phyloP scores from a whole-genome alignment of 305 asterid species.

The Lippia alba region DNA sequence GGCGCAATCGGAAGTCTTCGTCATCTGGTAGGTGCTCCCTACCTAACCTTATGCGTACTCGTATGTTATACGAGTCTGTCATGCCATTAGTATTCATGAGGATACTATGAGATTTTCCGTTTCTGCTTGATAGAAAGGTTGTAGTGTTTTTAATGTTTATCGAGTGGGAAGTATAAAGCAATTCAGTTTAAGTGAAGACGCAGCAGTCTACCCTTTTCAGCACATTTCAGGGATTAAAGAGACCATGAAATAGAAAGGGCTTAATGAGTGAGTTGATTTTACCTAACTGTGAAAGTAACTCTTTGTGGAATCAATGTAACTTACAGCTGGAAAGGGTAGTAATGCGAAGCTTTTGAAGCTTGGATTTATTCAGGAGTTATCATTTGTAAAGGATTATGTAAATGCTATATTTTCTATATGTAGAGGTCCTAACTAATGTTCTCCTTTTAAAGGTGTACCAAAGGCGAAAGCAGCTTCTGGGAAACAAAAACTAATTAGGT shows the following conservation, averaged over 20 bases:
- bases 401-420: slow-evolving; percentile 4
- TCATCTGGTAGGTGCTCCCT: slow-evolving; percentile 66
- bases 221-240: slow-evolving; percentile 13
- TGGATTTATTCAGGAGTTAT: not conserved
- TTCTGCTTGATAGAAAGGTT: slow-evolving; percentile 22
- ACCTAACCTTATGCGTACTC: slow-evolving; percentile 23
- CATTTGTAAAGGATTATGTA: slow-evolving; percentile 13
- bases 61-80: slow-evolving; percentile 22
- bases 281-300: not conserved
- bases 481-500: slow-evolving; percentile 67
- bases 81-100: slow-evolving; percentile 13
- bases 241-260: slow-evolving; percentile 13
- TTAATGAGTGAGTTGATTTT: no score
- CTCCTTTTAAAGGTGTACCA: slow-evolving; percentile 47
- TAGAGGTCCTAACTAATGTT: slow-evolving; percentile 34
- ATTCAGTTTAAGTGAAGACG: not conserved
- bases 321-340: not conserved
- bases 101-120: slow-evolving; percentile 15
- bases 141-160: slow-evolving; percentile 17
- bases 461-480: slow-evolving; percentile 53
- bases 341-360: not conserved
- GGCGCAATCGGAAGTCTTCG: slow-evolving; percentile 51
- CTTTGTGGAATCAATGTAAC: not conserved
- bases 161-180: slow-evolving; percentile 12
- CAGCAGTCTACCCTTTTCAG: not conserved